Evolutionary conservation across 257 asterid genomes (phyloP), one percentile per base, ranked within the genome.

Genomic region (Parsonsia alboflavescens): DNA sequence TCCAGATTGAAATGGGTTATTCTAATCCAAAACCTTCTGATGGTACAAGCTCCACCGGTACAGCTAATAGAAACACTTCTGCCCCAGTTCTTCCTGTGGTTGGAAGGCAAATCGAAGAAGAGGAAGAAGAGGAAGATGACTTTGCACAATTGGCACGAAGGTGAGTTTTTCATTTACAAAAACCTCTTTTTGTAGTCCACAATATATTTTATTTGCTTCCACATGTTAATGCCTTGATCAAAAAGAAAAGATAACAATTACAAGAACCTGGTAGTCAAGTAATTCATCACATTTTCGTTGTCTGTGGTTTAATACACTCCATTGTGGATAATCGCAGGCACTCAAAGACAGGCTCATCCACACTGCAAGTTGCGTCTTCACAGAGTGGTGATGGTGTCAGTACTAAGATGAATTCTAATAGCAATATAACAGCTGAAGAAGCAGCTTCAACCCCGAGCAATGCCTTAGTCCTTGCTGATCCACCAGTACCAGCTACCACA

Each of bases 61-160:
- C 75, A 30, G 65, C 74, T 6, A 80, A 68, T 41, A 75, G 68
- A 26, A 73, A 76, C 66, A 87, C 86, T 82, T 71, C 92, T 68
- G 80, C 85, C 5, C 82, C 85, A 5, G 80, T 68, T 73, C 72
- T 73, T 57, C 84, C 86, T 58, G 76, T 79, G 53, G 82, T 76
- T 5, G 68, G 57, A 33, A 76, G 67, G 64, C 78, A 72, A 71
- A 66, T 69, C 57, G 89, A 84, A 45, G 96, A 87, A 77, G 96
- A 88, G 75, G 97, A 91, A 30, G 97, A 91, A 73, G 96, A 92
- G 85, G 99, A 95, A 78, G 99, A 95, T 24, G 99, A 95, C 83
- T 95, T 95, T 71, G 94, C 98, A 15, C 92, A 67, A 84, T 87
- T 95, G 62, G 98, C 98, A 78, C 89, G 96, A 83, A 95, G 99